Conservation (phyloP, 805 yeast species). For the Starmera quercuum region DNA sequence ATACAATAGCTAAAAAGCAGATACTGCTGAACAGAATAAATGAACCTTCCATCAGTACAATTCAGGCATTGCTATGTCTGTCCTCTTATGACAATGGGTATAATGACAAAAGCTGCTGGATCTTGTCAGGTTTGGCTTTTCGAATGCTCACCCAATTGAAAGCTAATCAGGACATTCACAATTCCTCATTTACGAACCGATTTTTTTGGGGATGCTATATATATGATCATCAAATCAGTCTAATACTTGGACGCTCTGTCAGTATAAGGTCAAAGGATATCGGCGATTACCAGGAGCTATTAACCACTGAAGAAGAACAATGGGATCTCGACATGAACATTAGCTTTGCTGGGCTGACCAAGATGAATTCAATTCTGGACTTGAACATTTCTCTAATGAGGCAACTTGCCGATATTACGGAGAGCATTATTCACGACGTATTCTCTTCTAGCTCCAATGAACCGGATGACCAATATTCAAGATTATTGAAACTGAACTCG, state of each 20-base stretch:
- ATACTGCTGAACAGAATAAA: not conserved
- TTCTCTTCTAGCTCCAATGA: not conserved
- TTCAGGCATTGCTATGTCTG: not conserved
- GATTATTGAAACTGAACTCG: not conserved
- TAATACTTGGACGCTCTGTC: not conserved
- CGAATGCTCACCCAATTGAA: not conserved
- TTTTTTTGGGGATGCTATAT: not conserved
- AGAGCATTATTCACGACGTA: not conserved
- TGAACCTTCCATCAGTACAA: not conserved
- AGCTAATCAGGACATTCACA: not conserved
- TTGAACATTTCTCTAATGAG: not conserved
- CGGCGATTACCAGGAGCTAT: not conserved
- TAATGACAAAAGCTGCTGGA: slow-evolving; percentile 1
- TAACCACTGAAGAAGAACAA: too few species aligned
- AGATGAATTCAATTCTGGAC: not conserved
- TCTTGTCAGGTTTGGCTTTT: not conserved
- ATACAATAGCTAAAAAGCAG: not conserved
- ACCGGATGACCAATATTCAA: not conserved
- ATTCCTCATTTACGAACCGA: not conserved
- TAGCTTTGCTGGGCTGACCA: not conserved
- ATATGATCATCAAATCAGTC: slow-evolving; percentile 1
- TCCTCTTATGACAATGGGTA: slow-evolving; percentile 1
- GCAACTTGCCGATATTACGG: not conserved
- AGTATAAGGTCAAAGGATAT: not conserved
- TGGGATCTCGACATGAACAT: too few species aligned